These are phyloP conservation scores for Paracoccidioides lutzii DNA, from an alignment of 2,329 filamentous ascomycete genomes.

Conservation along the genomic window DNA sequence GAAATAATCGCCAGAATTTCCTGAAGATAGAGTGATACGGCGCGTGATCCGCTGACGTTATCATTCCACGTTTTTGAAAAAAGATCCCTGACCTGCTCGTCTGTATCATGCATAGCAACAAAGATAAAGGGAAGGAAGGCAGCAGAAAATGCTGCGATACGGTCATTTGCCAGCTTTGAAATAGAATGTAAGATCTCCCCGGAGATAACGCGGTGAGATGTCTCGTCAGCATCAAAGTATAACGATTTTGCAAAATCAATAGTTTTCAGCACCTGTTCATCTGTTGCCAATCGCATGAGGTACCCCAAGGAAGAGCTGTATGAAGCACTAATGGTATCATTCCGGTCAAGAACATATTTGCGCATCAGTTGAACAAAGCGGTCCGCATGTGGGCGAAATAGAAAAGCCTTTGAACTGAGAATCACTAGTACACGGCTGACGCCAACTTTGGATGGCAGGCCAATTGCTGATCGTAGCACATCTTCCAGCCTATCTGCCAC, in stretches of 20 bases:
- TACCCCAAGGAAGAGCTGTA: constrained; percentile 84
- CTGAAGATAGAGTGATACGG: constrained; percentile 67
- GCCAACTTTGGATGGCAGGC: constrained; percentile 86
- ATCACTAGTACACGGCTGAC: constrained; percentile 75
- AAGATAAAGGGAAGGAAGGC: constrained; percentile 77
- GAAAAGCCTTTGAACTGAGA: constrained; percentile 61
- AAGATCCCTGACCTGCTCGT: constrained; percentile 65
- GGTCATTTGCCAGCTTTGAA: constrained; percentile 76
- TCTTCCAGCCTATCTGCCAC: constrained; percentile 60
- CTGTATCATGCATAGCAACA: constrained; percentile 70
- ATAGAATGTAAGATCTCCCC: constrained; percentile 74
- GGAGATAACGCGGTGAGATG: constrained; percentile 58
- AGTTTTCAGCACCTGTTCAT: constrained; percentile 44
- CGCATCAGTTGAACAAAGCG: constrained; percentile 64
- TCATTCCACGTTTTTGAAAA: constrained; percentile 81
- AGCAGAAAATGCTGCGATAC: constrained; percentile 64
- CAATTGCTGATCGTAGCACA: constrained; percentile 73
- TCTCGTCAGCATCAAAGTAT: constrained; percentile 74
- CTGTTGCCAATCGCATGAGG: constrained; percentile 53
- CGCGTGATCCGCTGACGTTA: constrained; percentile 72
- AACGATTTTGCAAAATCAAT: constrained; percentile 48
- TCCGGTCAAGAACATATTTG: constrained; percentile 75
- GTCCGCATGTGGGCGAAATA: constrained; percentile 64
- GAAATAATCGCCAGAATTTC: constrained; percentile 65
- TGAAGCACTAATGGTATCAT: constrained; percentile 81